Percentiles rank a stretch among this genome's conserved stretches.
These are phyloP conservation scores for Beverwykella pulmonaria DNA, from an alignment of 495 filamentous ascomycete genomes.

Conservation along the genomic window DNA sequence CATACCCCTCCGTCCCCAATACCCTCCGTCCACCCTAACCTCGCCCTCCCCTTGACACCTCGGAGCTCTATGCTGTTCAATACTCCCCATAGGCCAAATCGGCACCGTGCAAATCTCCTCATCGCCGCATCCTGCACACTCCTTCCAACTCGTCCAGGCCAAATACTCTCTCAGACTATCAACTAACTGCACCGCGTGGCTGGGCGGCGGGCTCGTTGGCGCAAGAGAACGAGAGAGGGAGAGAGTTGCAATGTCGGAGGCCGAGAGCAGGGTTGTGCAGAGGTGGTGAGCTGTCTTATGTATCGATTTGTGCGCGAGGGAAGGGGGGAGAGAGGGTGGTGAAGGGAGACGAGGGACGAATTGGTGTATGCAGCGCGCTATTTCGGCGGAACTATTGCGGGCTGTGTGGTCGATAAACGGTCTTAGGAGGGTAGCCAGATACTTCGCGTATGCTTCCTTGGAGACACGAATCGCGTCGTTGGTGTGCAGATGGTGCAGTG, in stretches of 20 bases:
- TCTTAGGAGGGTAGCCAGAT: constrained; percentile 52
- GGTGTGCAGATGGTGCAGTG: constrained; percentile 53
- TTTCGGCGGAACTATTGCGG: constrained; percentile 46
- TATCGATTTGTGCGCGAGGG: constrained; percentile 47
- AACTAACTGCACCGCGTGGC: constrained; percentile 33
- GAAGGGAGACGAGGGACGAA: constrained; percentile 45
- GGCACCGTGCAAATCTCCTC: constrained; percentile 69
- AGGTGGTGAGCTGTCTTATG: constrained; percentile 50
- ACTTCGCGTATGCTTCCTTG: constrained; percentile 44
- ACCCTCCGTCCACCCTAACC: constrained; percentile 4
- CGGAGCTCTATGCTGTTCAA: constrained; percentile 57
- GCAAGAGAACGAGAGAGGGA: neutral
- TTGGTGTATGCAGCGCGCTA: constrained; percentile 55
- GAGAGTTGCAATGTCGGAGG: constrained; percentile 33
- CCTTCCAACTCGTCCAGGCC: constrained; percentile 64
- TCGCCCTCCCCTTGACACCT: constrained; percentile 46
- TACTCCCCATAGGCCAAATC: constrained; percentile 65
- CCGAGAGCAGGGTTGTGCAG: constrained; percentile 55
- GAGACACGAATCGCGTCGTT: constrained; percentile 45
- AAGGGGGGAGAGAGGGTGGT: constrained; percentile 36
- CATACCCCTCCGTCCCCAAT: constrained; percentile 21
- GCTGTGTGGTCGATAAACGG: constrained; percentile 56
- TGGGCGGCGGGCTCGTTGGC: neutral
- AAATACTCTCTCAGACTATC: constrained; percentile 54
- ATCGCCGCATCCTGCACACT: constrained; percentile 56